Evolutionary conservation across 2,329 filamentous ascomycete genomes (phyloP), one percentile per base, ranked within the genome.

Genomic region (Microsporum ferrugineum): DNA sequence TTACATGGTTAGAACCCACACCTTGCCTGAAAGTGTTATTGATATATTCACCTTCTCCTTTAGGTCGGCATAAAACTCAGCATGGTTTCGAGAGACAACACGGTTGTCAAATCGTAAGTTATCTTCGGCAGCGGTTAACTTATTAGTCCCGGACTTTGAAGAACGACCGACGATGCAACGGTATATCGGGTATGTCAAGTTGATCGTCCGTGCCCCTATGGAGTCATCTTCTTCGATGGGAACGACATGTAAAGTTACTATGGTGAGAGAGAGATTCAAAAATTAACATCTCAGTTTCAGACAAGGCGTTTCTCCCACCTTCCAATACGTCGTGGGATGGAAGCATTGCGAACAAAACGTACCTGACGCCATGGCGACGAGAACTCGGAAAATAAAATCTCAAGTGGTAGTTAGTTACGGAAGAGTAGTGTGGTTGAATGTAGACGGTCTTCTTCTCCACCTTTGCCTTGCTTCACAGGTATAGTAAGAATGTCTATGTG

Each of bases 61-160:
- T 4, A 66, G 36, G 36, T 61, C 64, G 6, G 71, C 69, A 31
- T 62, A 65, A 3, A 79, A 56, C n/a, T 69, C 66, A 10, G 76
- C 77, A 72, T 79, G 77, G 5, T 72, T 70, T 47, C 77, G 72
- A 31, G 77, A 79, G 71, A 79, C 76, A 8, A 79, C 77, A 58
- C 75, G 72, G 57, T 76, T 78, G 29, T 78, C 74, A 63, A 78
- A 79, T 67, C 73, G 75, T 36, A 68, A 74, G 69, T 79, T 79
- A 45, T 74, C 60, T n/a, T 59, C 43, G 23, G 66, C 64, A 5
- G 76, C 73, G 2, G 66, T 53, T 1, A 77, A 69, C 49, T 72
- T 69, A 62, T 74, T 75, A 1, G 61, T 59, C 34, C 71, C 71
- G 17, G 70, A 73, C 56, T 72, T 75, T 3, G 76, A 78, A 5